A percentile compares a stretch with the other conserved stretches of the same genome.
These are phyloP conservation scores for Euphrasia arctica DNA, from an alignment of 305 asterid genomes.

Conservation along the genomic window DNA sequence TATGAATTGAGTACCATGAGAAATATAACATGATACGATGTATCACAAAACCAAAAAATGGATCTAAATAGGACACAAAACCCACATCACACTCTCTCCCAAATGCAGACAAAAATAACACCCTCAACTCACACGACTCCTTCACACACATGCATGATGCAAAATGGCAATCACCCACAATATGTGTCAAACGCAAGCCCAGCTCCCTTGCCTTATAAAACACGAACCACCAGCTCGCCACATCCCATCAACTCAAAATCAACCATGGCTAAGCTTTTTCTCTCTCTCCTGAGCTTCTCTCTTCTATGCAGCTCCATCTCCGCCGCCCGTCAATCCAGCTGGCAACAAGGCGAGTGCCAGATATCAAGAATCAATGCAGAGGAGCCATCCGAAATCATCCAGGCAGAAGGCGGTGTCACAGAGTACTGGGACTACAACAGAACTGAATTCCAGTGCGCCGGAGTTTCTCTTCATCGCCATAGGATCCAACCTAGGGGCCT, in stretches of 20 bases:
- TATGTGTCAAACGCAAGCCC: slow-evolving; percentile 35
- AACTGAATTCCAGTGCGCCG: slow-evolving; percentile 62
- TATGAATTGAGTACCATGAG: too few species aligned
- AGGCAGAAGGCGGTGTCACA: slow-evolving; percentile 59
- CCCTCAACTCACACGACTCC: slow-evolving; percentile 15
- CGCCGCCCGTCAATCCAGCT: slow-evolving; percentile 21
- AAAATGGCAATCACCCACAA: slow-evolving; percentile 39
- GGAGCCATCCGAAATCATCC: slow-evolving; percentile 35
- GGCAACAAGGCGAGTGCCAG: slow-evolving; percentile 44
- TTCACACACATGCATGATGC: slow-evolving; percentile 48
- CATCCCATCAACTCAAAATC: slow-evolving; percentile 6
- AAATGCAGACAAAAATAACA: too few species aligned
- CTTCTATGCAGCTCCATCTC: slow-evolving; percentile 39
- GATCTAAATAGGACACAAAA: too few species aligned
- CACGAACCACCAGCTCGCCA: slow-evolving; percentile 27
- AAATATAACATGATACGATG: too few species aligned
- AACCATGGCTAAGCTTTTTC: slow-evolving; percentile 27
- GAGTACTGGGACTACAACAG: slow-evolving; percentile 51
- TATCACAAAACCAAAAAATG: too few species aligned
- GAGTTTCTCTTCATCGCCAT: slow-evolving; percentile 52
- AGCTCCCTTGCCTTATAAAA: slow-evolving; percentile 24
- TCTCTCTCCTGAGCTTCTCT: slow-evolving; percentile 27
- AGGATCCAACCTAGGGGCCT: slow-evolving; percentile 37
- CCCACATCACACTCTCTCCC: too few species aligned
- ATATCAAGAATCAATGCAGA: slow-evolving; percentile 44